These are phyloP conservation scores for Nicotiana sylvestris DNA, from an alignment of 257 asterid species.

Conservation along the genomic window DNA sequence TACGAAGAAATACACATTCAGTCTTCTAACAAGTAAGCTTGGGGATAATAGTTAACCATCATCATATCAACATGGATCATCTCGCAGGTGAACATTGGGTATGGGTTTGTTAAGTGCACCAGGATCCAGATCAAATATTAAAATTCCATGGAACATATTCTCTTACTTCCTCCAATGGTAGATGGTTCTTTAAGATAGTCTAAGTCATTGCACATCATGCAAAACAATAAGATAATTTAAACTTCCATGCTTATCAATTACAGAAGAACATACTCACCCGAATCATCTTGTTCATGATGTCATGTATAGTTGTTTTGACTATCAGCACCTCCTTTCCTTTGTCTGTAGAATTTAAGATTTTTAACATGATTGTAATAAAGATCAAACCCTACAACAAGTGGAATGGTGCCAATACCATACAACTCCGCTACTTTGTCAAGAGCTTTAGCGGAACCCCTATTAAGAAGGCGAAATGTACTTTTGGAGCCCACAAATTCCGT, in stretches of 20 bases:
- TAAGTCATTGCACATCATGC: neutral
- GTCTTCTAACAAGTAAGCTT: neutral
- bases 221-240: neutral
- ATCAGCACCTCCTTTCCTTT: slow-evolving; percentile 87
- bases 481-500: slow-evolving; percentile 83
- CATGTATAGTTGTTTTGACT: slow-evolving; percentile 92
- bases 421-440: slow-evolving; percentile 97
- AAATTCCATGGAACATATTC: neutral
- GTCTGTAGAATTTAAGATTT: slow-evolving; percentile 40
- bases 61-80: neutral
- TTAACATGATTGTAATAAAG: slow-evolving; percentile 19
- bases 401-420: slow-evolving; percentile 58
- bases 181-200: neutral
- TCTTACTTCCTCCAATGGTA: neutral
- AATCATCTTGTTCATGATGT: slow-evolving; percentile 95
- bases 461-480: slow-evolving; percentile 95
- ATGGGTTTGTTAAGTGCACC: neutral
- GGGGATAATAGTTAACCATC: neutral
- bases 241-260: neutral
- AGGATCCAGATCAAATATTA: neutral
- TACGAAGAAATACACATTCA: too few species aligned
- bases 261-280: slow-evolving; percentile 43
- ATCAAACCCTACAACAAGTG: slow-evolving; percentile 21
- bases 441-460: slow-evolving; percentile 99
- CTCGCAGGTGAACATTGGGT: neutral